phyloP scores from a whole-genome alignment of 2,329 filamentous ascomycete genomes.

The Dactylellina leptospora region DNA sequence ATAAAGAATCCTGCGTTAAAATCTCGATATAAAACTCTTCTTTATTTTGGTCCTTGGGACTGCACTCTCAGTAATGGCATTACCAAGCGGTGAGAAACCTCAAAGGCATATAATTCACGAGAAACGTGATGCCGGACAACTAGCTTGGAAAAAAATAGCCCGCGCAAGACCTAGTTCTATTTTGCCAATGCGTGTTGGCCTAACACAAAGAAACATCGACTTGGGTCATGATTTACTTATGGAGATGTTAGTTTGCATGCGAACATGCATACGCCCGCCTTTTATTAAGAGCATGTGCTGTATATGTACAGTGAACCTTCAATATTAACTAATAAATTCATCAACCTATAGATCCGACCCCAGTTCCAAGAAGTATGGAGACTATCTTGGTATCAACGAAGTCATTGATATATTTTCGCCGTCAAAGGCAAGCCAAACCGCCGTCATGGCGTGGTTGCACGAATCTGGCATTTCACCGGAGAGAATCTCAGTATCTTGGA shows the following conservation, averaged over 20 bases:
- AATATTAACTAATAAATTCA: conserved; percentile 9
- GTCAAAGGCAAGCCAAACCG: conserved; percentile 58
- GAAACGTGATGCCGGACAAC: conserved; percentile 59
- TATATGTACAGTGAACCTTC: no score
- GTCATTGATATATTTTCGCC: conserved; percentile 62
- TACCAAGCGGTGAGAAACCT: conserved; percentile 52
- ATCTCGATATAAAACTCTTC: neutral
- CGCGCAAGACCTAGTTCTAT: no score
- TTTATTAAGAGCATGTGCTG: no score
- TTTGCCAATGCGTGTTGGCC: conserved; percentile 64
- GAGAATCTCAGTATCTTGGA: conserved; percentile 59
- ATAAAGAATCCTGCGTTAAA: neutral
- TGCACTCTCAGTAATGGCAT: conserved; percentile 44
- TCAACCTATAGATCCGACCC: conserved; percentile 59
- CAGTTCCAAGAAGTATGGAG: conserved; percentile 60
- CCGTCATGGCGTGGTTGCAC: conserved; percentile 61
- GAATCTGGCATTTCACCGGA: conserved; percentile 58
- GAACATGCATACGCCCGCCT: no score
- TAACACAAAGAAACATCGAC: conserved; percentile 63
- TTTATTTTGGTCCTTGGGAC: neutral
- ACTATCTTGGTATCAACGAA: conserved; percentile 60
- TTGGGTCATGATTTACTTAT: conserved; percentile 62
- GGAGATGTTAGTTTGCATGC: conserved; percentile 59
- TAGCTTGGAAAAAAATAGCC: no score
- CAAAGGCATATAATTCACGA: conserved; percentile 62